A percentile compares a stretch with the other conserved stretches of the same genome.
These are phyloP conservation scores for Ophiocordyceps unilateralis DNA, from an alignment of 2,329 filamentous ascomycete genomes.

Conservation along the genomic window DNA sequence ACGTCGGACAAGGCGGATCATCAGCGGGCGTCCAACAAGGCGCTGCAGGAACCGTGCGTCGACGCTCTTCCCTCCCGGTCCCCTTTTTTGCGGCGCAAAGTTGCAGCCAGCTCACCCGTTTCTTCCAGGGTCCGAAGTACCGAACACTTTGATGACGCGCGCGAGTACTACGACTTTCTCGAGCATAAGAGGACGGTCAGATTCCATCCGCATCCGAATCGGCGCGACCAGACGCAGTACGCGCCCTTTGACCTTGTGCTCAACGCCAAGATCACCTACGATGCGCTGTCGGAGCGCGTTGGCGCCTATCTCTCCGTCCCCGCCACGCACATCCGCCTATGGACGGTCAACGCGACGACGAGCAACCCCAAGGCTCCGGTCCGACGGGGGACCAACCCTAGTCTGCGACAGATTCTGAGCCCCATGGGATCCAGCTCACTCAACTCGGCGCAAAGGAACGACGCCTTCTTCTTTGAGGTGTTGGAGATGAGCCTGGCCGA, in stretches of 20 bases:
- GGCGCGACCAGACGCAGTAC: conserved; percentile 38
- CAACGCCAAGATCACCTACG: conserved; percentile 80
- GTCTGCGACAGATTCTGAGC: conserved; percentile 61
- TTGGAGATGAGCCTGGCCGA: conserved; percentile 89
- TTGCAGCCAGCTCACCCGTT: not conserved
- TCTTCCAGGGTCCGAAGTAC: conserved; percentile 9
- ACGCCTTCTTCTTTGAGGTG: conserved; percentile 81
- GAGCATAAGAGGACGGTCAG: conserved; percentile 65
- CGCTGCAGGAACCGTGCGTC: conserved; percentile 15
- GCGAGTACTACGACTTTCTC: conserved; percentile 85
- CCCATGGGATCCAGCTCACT: conserved; percentile 52
- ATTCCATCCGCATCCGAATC: conserved; percentile 52
- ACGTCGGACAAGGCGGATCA: conserved; percentile 27
- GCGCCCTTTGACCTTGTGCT: conserved; percentile 59
- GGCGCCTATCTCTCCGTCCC: conserved; percentile 61
- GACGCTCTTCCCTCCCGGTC: not conserved
- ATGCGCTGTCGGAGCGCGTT: conserved; percentile 69
- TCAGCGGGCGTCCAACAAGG: conserved; percentile 11
- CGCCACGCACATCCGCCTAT: conserved; percentile 79
- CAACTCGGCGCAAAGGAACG: conserved; percentile 51
- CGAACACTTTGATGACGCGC: conserved; percentile 51
- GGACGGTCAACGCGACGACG: conserved; percentile 60
- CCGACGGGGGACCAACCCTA: conserved; percentile 54
- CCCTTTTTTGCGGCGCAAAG: not conserved
- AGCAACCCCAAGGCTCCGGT: conserved; percentile 65